phyloP scores from a whole-genome alignment of 768 basidiomycete species.

The Scleroderma citrinum region DNA sequence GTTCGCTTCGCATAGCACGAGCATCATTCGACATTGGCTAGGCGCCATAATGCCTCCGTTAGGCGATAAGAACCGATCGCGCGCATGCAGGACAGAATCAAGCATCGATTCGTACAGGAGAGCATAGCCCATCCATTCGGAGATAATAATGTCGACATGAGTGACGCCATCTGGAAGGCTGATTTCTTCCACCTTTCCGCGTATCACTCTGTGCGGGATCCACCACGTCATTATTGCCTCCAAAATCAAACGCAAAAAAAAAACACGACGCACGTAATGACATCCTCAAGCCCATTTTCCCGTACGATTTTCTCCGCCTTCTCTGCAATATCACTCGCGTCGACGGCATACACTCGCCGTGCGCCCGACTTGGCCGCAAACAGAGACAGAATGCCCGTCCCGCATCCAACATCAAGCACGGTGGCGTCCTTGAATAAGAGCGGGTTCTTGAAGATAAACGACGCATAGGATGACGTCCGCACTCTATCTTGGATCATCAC shows the following conservation, averaged over 20 bases:
- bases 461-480: constrained; percentile 87
- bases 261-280: constrained; percentile 52
- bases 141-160: constrained; percentile 90
- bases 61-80: constrained; percentile 78
- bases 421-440: constrained; percentile 74
- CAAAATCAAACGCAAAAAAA: background rate
- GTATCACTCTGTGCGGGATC: constrained; percentile 53
- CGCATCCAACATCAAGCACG: constrained; percentile 95
- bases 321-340: constrained; percentile 78
- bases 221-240: background rate
- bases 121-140: constrained; percentile 97
- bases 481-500: constrained; percentile 96
- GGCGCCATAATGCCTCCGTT: constrained; percentile 81
- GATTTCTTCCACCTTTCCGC: constrained; percentile 89
- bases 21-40: constrained; percentile 79
- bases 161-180: constrained; percentile 61
- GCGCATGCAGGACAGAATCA: constrained; percentile 85
- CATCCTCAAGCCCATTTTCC: constrained; percentile 62
- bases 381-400: constrained; percentile 87
- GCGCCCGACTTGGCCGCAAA: constrained; percentile 89
- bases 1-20: constrained; percentile 74
- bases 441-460: constrained; percentile 83
- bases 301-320: constrained; percentile 76
- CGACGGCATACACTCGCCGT: constrained; percentile 84
- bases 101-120: constrained; percentile 96